Evolutionary conservation across 2,329 filamentous ascomycete species (phyloP).

Genomic region (Herpotrichia juniperi): DNA sequence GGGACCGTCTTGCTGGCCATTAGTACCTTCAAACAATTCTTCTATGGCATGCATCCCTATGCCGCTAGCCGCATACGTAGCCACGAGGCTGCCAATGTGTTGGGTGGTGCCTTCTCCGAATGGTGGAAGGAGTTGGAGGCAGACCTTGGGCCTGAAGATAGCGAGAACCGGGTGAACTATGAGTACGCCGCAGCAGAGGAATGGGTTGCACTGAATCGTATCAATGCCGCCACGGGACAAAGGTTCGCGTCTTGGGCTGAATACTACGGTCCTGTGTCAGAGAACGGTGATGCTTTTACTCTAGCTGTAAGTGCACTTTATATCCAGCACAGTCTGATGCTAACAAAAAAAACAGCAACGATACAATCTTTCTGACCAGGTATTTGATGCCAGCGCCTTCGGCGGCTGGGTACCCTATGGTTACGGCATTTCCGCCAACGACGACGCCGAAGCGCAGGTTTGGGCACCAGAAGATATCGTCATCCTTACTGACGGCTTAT

Average conservation of each 20-base stretch:
- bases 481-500: slow-evolving; percentile 58
- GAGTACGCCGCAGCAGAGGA: slow-evolving; percentile 13
- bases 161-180: too few species aligned
- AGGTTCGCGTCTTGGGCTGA: slow-evolving; percentile 49
- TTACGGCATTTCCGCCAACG: slow-evolving; percentile 5
- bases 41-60: slow-evolving; percentile 48
- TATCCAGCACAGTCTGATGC: too few species aligned
- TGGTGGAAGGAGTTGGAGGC: slow-evolving; percentile 6
- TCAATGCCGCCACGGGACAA: slow-evolving; percentile 23
- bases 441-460: too few species aligned
- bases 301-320: slow-evolving; percentile 18
- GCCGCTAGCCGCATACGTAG: slow-evolving; percentile 52
- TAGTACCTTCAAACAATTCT: slow-evolving; percentile 55
- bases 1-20: slow-evolving; percentile 46
- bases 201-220: slow-evolving; percentile 30
- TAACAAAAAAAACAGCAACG: slow-evolving; percentile 10
- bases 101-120: slow-evolving; percentile 16
- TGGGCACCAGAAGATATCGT: slow-evolving; percentile 8
- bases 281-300: slow-evolving; percentile 43
- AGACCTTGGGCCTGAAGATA: not conserved
- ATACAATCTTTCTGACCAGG: slow-evolving; percentile 13
- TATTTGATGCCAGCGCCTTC: slow-evolving; percentile 33
- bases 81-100: slow-evolving; percentile 29
- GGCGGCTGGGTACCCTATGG: slow-evolving; percentile 12
- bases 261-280: slow-evolving; percentile 43